Evolutionary conservation across 2,329 filamentous ascomycete genomes (phyloP), one percentile per base, ranked within the genome.

Genomic region (Colletotrichum abscissum): DNA sequence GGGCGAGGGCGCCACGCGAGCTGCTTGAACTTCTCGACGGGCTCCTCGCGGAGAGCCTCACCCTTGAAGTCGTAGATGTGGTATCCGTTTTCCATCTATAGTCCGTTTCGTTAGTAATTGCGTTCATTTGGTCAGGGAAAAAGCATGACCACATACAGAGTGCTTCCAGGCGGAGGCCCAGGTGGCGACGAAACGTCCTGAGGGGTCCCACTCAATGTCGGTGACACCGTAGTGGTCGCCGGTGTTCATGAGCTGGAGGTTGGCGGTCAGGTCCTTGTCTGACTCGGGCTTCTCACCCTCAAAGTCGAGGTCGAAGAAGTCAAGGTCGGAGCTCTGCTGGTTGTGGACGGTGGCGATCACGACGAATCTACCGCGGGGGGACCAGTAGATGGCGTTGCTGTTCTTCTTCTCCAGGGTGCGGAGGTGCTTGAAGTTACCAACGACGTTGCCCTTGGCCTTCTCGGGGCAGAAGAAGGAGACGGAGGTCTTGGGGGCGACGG

Each of bases 381-480:
- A 97, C 97, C 97, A 99, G 91, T 98, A 98, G 81, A 99, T 99
- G 76, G 94, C 95, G 81, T 99, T 99, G 90, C 94, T 98, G 86
- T 97, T 98, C 92, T 98, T 98, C 92, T 98, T 98, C 79, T 99
- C 97, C 69, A 98, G 88, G 9, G 95, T 98, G 76, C 95, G 92
- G 77, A 98, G 92, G 82, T 97, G 94, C 88, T 96, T 97, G 90
- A 98, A 99, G 88, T 97, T 98, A 76, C 97, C 97, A 42, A 94
- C 88, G 28, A 90, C 88, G 65, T 90, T 82, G 33, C 89, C 94
- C 90, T 98, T 99, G 80, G 91, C 87, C 88, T 98, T 98, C 84
- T 99, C 97, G 0, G 97, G 95, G 78, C 94, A 96, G 88, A 98
- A 99, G 90, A 99, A 99, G 42, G 94, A 91, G 24, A 98, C 96